Evolutionary conservation across 78 protist species (phyloP).

Genomic region (Parvularia atlantis): DNA sequence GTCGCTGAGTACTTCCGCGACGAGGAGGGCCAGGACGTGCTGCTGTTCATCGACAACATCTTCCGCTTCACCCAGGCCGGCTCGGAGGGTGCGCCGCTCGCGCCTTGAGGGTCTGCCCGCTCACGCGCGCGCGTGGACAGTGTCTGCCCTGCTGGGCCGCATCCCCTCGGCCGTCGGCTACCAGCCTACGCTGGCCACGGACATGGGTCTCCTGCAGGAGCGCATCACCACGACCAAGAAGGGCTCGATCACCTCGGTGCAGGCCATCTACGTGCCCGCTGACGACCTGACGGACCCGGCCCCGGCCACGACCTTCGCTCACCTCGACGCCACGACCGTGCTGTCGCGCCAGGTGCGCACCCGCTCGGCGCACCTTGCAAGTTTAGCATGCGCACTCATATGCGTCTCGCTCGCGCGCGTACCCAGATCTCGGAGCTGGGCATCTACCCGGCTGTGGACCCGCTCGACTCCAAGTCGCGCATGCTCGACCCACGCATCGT

Average conservation of each 20-base stretch:
- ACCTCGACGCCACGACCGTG: conserved; percentile 98
- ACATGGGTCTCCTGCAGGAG: conserved; percentile 96
- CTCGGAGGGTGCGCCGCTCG: no score
- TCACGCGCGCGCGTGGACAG: no score
- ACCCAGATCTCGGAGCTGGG: conserved; percentile 94
- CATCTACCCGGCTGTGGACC: conserved; percentile 99
- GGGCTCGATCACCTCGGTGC: conserved; percentile 98
- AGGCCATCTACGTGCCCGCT: conserved; percentile 99
- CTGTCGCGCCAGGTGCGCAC: conserved; percentile 91
- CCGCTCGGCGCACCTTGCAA: no score
- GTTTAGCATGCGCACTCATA: no score
- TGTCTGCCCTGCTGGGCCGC: conserved; percentile 98
- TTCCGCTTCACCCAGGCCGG: conserved; percentile 99
- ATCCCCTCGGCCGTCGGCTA: conserved; percentile 99
- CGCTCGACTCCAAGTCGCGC: conserved; percentile 94
- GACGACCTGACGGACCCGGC: conserved; percentile 99
- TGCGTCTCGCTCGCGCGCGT: no score
- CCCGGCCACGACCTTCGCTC: conserved; percentile 99
- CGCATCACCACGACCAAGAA: conserved; percentile 95
- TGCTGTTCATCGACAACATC: conserved; percentile 98
- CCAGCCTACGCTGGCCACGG: conserved; percentile 98
- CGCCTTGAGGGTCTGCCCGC: no score
- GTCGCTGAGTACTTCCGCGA: conserved; percentile 99
- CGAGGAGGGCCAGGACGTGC: conserved; percentile 93
- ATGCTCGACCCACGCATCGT: conserved; percentile 90